Evolutionary conservation across 805 yeast genomes (phyloP).

Genomic region (Cyberlindnera euphorbiiphila): DNA sequence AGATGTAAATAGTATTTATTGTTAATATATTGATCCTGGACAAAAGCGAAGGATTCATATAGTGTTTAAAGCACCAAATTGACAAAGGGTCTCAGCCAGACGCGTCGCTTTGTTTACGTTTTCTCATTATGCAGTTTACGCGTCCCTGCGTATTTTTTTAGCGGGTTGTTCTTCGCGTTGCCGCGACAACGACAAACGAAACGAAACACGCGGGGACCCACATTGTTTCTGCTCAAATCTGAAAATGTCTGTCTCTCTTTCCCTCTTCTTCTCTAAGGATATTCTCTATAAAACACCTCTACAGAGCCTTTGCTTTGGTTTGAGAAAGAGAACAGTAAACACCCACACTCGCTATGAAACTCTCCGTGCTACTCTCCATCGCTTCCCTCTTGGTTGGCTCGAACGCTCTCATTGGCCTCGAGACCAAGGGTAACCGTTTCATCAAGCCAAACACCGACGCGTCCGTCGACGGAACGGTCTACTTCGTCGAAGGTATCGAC

Average conservation of each 20-base stretch:
- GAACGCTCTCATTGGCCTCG: constrained; percentile 54
- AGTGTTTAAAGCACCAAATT: not conserved
- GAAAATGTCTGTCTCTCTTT: no score
- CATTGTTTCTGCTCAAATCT: no score
- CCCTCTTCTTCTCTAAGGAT: no score
- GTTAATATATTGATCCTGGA: no score
- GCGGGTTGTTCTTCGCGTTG: not conserved
- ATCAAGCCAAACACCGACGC: constrained; percentile 48
- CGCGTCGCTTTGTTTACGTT: not conserved
- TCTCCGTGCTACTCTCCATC: constrained; percentile 4
- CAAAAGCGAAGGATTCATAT: no score
- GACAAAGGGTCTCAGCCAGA: no score
- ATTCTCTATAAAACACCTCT: no score
- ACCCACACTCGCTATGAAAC: constrained; percentile 5
- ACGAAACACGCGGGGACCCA: constrained; percentile 6
- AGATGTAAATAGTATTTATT: no score
- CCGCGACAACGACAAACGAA: not conserved
- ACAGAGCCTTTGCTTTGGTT: no score
- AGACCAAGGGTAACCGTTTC: constrained; percentile 52
- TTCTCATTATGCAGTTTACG: no score
- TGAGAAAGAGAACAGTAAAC: no score
- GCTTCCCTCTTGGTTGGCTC: constrained; percentile 4
- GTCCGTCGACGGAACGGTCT: constrained; percentile 51
- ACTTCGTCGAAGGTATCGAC: constrained; percentile 82
- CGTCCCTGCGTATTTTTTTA: not conserved